phyloP scores from a whole-genome alignment of 441 rosid genomes.

The Jatropha multifida region DNA sequence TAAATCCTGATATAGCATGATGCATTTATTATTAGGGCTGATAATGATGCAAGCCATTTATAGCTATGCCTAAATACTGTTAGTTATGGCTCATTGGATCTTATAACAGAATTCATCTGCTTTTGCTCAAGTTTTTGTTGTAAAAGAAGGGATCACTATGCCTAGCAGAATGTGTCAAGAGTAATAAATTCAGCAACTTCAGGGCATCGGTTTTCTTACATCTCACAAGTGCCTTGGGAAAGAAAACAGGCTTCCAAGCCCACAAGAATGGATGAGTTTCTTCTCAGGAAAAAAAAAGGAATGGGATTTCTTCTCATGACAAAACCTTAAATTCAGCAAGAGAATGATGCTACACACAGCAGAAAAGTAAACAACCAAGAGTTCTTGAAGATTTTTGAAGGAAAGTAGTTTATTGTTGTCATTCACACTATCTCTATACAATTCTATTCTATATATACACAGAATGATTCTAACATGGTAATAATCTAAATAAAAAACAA shows the following conservation, averaged over 20 bases:
- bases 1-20: background rate
- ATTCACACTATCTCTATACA: too few species aligned
- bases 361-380: background rate
- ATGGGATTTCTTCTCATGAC: background rate
- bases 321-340: background rate
- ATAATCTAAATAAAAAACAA: too few species aligned
- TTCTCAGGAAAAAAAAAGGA: background rate
- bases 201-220: background rate
- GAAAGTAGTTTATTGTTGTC: too few species aligned
- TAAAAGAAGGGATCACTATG: background rate
- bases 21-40: background rate
- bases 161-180: background rate
- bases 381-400: background rate
- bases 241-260: background rate
- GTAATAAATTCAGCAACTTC: background rate
- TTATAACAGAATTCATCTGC: background rate
- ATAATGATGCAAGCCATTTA: background rate
- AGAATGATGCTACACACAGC: background rate
- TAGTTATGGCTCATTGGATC: background rate
- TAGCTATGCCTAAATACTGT: background rate
- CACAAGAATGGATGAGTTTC: background rate
- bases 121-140: background rate
- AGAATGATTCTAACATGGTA: too few species aligned
- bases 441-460: too few species aligned
- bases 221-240: background rate